A percentile compares a stretch with the other conserved stretches of the same genome.
phyloP scores from a whole-genome alignment of 2,329 filamentous ascomycete species.

The Phyllosticta ampelicida region DNA sequence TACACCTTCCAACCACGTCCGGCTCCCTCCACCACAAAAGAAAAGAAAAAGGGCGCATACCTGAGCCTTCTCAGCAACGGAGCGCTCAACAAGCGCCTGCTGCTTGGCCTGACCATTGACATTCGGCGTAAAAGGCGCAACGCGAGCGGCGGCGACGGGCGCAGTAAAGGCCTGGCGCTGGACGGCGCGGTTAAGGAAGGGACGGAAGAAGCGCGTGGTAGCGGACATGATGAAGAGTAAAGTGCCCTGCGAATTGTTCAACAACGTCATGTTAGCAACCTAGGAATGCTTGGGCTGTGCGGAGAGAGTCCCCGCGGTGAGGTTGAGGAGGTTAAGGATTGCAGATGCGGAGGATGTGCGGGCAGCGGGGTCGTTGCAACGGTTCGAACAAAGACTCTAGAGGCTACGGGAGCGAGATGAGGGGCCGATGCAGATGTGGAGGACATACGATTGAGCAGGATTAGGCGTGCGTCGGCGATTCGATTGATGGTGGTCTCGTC shows the following conservation, averaged over 20 bases:
- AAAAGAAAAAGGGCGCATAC: neutral
- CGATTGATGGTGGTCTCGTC: neutral
- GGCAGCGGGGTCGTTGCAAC: slow-evolving; percentile 1
- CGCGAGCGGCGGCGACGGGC: slow-evolving; percentile 7
- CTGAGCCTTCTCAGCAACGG: slow-evolving; percentile 8
- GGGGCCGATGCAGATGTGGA: neutral
- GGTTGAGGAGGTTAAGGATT: neutral
- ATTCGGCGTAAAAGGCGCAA: slow-evolving; percentile 12
- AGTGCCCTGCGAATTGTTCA: no score
- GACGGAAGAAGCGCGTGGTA: slow-evolving; percentile 31
- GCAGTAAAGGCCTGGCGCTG: slow-evolving; percentile 28
- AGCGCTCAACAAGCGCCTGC: neutral
- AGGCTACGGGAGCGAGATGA: neutral
- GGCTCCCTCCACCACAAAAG: neutral
- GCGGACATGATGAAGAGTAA: slow-evolving; percentile 28
- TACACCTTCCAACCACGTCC: neutral
- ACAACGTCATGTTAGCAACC: no score
- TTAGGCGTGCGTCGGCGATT: slow-evolving; percentile 7
- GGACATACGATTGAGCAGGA: slow-evolving; percentile 10
- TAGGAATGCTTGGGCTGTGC: no score
- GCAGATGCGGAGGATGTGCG: neutral
- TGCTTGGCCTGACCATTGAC: slow-evolving; percentile 3
- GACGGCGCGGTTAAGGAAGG: slow-evolving; percentile 27
- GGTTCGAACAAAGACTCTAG: no score
- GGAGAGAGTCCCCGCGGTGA: slow-evolving; percentile 16